Evolutionary conservation across 495 filamentous ascomycete genomes (phyloP), one percentile per base, ranked within the genome.

Genomic region (Xylaria flabelliformis): DNA sequence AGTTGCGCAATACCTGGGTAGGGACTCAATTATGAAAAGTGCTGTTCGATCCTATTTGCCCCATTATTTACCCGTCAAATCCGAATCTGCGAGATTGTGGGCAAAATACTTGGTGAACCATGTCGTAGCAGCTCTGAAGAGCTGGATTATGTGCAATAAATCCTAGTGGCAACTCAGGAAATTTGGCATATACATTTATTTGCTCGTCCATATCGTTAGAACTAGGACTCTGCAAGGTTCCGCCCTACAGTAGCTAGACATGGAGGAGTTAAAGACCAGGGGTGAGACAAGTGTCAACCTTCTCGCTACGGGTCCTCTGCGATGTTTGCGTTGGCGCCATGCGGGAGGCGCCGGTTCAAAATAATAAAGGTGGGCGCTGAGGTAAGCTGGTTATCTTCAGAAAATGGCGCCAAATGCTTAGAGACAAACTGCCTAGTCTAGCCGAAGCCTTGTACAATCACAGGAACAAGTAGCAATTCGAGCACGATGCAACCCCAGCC

Each of bases 291-390:
- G 13, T 24, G 39, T 64, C 62, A 26, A 64, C 62, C 62, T 24
- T 24, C 63, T 65, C 63, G 63, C 24, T n/a, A 32, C 42, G 42
- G 29, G 42, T 21, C 29, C 42, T 65, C 10, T 44, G 12, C 2
- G 61, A 64, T 44, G 12, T 4, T 26, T 48, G 63, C 21, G 32
- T 65, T 13, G 63, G 41, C 24, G 24, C 62, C 39, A 64, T 42
- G 42, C 63, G 63, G 39, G 63, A 65, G 63, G 42, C 63, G 63
- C 63, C 63, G 42, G 63, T n/a, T 24, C 42, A 65, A n/a, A 42
- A 34, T n/a, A 44, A 64, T n/a, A 29, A 36, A 29, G 29, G 4
- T 39, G 21, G 39, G 39, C 39, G 61, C 61, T 65, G 63, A 48
- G 63, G 63, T 64, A 64, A 48, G 39, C 62, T 19, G 13, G 64